Conservation (phyloP, 768 basidiomycete species). For the Baorangia bicolor region DNA sequence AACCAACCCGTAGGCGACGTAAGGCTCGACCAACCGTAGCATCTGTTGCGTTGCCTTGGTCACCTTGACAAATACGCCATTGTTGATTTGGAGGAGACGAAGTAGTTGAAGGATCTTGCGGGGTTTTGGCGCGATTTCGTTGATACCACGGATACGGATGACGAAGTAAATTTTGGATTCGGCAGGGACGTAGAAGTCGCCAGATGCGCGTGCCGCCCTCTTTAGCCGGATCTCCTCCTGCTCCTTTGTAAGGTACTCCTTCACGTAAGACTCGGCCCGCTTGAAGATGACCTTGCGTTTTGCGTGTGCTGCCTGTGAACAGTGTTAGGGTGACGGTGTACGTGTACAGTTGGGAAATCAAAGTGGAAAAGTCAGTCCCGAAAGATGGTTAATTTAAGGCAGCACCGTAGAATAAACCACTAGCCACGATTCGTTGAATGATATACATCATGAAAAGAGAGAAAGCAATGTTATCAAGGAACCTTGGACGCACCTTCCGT, state of each 20-base stretch:
- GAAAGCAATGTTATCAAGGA: constrained; percentile 12
- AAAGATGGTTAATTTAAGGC: constrained; percentile 88
- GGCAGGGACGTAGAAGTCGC: constrained; percentile 97
- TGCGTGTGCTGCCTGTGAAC: constrained; percentile 71
- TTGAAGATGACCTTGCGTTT: constrained; percentile 99
- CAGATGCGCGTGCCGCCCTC: constrained; percentile 85
- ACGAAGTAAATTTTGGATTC: constrained; percentile 98
- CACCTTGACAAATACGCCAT: constrained; percentile 96
- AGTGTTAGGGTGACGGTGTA: constrained; percentile 14
- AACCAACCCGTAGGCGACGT: constrained; percentile 91
- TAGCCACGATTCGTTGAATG: constrained; percentile 73
- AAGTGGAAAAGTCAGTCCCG: constrained; percentile 53
- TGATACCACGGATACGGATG: constrained; percentile 98
- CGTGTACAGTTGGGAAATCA: background rate
- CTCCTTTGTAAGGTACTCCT: constrained; percentile 92
- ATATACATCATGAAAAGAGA: constrained; percentile 73
- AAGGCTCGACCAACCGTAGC: constrained; percentile 97
- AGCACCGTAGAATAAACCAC: constrained; percentile 57
- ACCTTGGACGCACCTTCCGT: constrained; percentile 69
- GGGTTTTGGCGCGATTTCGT: constrained; percentile 99
- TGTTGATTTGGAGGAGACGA: constrained; percentile 99
- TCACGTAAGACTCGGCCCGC: constrained; percentile 96
- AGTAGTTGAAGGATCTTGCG: constrained; percentile 98
- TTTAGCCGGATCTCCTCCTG: constrained; percentile 95
- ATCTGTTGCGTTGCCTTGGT: constrained; percentile 97